Percentiles rank a stretch among this genome's conserved stretches.
These are phyloP conservation scores for Colletotrichum phormii DNA, from an alignment of 2,329 filamentous ascomycete genomes.

Conservation along the genomic window DNA sequence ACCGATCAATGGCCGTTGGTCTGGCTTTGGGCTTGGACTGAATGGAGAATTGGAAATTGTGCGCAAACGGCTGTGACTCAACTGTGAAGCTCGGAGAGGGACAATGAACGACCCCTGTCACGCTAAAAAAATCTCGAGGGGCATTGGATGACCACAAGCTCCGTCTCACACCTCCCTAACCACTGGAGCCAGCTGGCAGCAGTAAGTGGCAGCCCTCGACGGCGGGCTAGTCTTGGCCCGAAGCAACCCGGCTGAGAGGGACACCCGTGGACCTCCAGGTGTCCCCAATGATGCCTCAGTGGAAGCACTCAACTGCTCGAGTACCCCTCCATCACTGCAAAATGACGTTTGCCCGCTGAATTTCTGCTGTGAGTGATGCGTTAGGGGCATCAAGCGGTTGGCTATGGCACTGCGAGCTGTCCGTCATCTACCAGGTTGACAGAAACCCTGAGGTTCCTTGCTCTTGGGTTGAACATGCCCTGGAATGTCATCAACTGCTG, in stretches of 20 bases:
- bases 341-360: constrained; percentile 31
- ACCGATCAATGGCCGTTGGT: constrained; percentile 14
- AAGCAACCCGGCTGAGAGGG: constrained; percentile 10
- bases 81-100: constrained; percentile 30
- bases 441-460: neutral
- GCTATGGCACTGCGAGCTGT: neutral
- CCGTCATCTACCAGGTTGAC: constrained; percentile 1
- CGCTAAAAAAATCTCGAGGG: constrained; percentile 37
- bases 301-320: constrained; percentile 12
- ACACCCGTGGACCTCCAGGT: neutral
- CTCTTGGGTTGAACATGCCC: neutral
- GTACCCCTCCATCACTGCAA: constrained; percentile 35
- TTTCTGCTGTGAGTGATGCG: constrained; percentile 27
- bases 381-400: constrained; percentile 12
- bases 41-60: constrained; percentile 28
- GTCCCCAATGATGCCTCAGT: constrained; percentile 11
- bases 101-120: constrained; percentile 29
- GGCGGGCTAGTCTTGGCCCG: constrained; percentile 24
- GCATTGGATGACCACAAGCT: constrained; percentile 26
- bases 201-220: constrained; percentile 7
- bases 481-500: neutral
- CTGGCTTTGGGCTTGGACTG: neutral
- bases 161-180: neutral
- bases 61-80: constrained; percentile 34
- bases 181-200: constrained; percentile 10